phyloP scores from a whole-genome alignment of 2,329 filamentous ascomycete genomes.

The Albifimbria verrucaria region DNA sequence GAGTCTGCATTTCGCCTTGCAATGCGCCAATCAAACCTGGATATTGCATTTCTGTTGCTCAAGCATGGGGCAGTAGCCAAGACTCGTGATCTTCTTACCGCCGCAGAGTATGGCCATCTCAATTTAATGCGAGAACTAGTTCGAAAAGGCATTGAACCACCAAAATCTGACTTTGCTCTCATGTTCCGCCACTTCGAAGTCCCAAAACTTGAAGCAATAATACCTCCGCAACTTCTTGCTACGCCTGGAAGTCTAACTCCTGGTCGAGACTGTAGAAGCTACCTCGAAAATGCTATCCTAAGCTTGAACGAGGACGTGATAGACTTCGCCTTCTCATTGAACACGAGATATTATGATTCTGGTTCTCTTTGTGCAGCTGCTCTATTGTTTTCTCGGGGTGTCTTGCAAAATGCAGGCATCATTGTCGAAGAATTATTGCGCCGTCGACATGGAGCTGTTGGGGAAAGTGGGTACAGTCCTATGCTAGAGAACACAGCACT shows the following conservation, averaged over 20 bases:
- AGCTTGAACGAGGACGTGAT: not conserved
- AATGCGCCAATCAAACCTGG: not conserved
- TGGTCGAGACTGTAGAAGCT: not conserved
- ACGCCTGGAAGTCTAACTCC: not conserved
- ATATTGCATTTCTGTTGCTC: not conserved
- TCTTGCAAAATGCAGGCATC: not conserved
- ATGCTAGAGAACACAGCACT: not conserved
- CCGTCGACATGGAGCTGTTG: not conserved
- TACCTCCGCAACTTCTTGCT: not conserved
- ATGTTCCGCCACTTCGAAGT: not conserved
- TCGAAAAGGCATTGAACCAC: not conserved
- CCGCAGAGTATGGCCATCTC: not conserved
- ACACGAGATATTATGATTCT: not conserved
- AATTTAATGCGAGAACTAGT: not conserved
- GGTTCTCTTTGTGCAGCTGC: not conserved
- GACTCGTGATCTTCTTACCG: not conserved
- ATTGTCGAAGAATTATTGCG: not conserved
- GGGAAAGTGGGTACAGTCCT: not conserved
- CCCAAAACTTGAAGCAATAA: not conserved
- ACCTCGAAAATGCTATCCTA: not conserved
- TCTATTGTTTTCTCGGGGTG: not conserved
- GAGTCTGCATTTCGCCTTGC: not conserved
- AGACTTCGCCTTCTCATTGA: not conserved
- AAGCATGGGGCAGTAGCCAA: not conserved
- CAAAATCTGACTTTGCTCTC: not conserved